phyloP scores from a whole-genome alignment of 169 alveolate genomes.

The Perkinsus chesapeaki region DNA sequence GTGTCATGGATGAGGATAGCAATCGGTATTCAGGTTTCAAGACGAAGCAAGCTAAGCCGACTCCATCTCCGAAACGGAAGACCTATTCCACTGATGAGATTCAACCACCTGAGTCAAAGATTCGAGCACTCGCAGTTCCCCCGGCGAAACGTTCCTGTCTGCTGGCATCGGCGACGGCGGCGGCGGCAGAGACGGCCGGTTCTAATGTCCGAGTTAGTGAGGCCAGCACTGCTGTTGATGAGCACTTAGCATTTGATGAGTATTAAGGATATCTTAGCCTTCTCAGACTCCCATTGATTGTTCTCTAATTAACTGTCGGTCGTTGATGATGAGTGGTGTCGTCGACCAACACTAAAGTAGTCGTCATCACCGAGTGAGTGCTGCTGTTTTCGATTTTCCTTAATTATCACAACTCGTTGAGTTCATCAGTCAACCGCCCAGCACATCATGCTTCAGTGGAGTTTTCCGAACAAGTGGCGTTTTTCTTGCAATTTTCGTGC shows the following conservation, averaged over 20 bases:
- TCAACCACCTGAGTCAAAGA: not conserved
- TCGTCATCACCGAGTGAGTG: not conserved
- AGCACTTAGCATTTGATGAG: not conserved
- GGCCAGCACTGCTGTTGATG: not conserved
- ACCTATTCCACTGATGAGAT: not conserved
- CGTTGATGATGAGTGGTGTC: not conserved
- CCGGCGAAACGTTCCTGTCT: not conserved
- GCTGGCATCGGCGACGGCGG: not conserved
- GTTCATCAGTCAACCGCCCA: not conserved
- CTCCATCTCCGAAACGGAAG: not conserved
- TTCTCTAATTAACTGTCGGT: not conserved
- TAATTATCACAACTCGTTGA: not conserved
- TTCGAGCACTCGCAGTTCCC: not conserved
- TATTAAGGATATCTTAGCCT: too few species aligned
- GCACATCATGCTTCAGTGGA: too few species aligned
- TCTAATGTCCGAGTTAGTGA: not conserved
- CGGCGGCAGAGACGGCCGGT: not conserved
- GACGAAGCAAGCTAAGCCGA: not conserved
- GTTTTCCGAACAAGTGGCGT: too few species aligned
- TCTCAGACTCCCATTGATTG: too few species aligned
- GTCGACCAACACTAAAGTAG: not conserved
- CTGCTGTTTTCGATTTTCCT: too few species aligned
- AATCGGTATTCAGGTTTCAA: not conserved
- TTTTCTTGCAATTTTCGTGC: not conserved
- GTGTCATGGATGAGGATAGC: not conserved